A percentile compares a stretch with the other conserved stretches of the same genome.
Evolutionary conservation across 148 eudicot genomes (phyloP).

Genomic region (Amaranthus cruentus): DNA sequence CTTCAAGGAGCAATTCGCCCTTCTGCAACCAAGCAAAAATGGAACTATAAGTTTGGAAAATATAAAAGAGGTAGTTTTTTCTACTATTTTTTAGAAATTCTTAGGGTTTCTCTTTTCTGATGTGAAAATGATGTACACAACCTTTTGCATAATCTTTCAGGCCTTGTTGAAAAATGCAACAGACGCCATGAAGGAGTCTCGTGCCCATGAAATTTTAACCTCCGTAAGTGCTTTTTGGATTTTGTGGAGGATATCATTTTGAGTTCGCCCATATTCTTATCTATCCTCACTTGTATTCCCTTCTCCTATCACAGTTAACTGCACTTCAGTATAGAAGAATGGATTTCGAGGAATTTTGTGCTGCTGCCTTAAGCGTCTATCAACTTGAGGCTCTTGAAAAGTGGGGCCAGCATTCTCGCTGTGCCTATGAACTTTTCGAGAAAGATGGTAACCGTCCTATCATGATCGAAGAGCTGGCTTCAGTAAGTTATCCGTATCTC

Average conservation of each 20-base stretch:
- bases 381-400: conserved; percentile 86
- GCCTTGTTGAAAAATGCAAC: conserved; percentile 83
- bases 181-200: conserved; percentile 93
- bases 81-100: conserved; percentile 2
- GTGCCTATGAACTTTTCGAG: conserved; percentile 88
- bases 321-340: conserved; percentile 80
- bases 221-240: conserved; percentile 47
- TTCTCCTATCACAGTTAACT: conserved; percentile 47
- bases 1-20: conserved; percentile 75
- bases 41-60: conserved; percentile 83
- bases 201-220: conserved; percentile 69
- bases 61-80: conserved; percentile 60
- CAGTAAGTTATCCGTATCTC: conserved; percentile 41
- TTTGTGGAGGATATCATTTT: neutral
- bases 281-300: neutral
- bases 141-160: conserved; percentile 32
- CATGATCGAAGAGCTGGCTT: conserved; percentile 86
- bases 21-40: conserved; percentile 74
- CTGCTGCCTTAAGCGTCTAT: conserved; percentile 73
- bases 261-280: neutral
- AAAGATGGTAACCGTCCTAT: conserved; percentile 88
- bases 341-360: conserved; percentile 96
- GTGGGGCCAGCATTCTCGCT: conserved; percentile 93
- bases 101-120: neutral
- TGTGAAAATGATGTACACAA: neutral